Evolutionary conservation across 2,329 filamentous ascomycete species (phyloP), one percentile per base, ranked within the genome.

Genomic region (Didymella pinodella): DNA sequence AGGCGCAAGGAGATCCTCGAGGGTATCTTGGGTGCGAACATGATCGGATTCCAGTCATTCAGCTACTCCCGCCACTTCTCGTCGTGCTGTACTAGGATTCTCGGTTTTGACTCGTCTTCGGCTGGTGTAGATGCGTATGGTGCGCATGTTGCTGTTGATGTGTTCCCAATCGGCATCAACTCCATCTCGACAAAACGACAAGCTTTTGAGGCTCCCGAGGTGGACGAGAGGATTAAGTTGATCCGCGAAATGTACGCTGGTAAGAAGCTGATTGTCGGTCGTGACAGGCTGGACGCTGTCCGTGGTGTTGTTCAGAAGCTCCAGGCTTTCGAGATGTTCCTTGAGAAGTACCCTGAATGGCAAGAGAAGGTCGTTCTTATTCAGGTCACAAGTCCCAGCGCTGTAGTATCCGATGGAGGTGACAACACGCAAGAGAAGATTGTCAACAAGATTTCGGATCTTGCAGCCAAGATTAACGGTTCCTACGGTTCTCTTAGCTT

Each of bases 221-320:
- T 91, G 20, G 86, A 91, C 54, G 87, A 91, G 72, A 92, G 88
- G 58, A 85, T 93, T 73, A 79, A 84, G 53, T 88, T 86, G 0
- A 86, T 97, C 51, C 88, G 87, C 71, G 86, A 89, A 64, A 80
- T 95, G 67, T 97, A 97, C 74, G 84, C 84, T n/a, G 93, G 89
- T 61, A 96, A 94, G 81, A 96, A 96, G 80, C 90, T 98, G 68
- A 97, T 98, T 68, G 93, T 98, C 54, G 94, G 94, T 11, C 88
- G 94, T 68, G 94, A 98, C 77, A 89, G 94, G n/a, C 82, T 98
- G 50, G 94, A 98, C 77, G 94, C 91, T 69, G 92, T 96, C 44
- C 87, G 93, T 62, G 94, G 95, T 72, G 93, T 98, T 14, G 89
- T 92, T n/a, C 94, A 97, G 78, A 98, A 98, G 79, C 83, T 98